Evolutionary conservation across 352 stramenopile genomes (phyloP), one percentile per base, ranked within the genome.

Genomic region (Phytophthora quininea): DNA sequence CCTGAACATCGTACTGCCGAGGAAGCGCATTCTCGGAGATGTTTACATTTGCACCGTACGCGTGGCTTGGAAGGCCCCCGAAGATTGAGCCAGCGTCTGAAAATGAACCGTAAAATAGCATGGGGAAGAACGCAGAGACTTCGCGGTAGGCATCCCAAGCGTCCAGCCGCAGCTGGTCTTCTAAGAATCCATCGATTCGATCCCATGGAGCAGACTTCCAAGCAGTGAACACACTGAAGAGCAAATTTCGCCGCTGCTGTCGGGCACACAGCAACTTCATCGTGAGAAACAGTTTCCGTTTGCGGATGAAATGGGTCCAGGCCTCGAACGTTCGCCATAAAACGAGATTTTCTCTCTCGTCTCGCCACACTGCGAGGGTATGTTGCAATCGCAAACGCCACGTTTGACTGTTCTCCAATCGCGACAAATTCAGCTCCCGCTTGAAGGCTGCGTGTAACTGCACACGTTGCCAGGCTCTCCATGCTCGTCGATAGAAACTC

Each of bases 171-270:
- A 92, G 62, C 14, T 60, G 67, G 24, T 91, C 82, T 57, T 91
- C 82, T 3, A 92, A 51, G 47, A 87, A 90, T 4, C 64, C 72
- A 48, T 89, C 79, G 1, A 79, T 62, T 4, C 83, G 80, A 40
- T 90, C 86, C 78, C 80, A 92, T 54, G 86, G 82, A 3, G 79
- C 79, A 30, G 74, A 71, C 54, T 90, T 89, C 84, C 84, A 92
- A 3, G 74, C 76, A 11, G 62, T 76, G 33, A 92, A 78, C 4
- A 91, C 60, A 8, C 66, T 72, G 71, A 79, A 24, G 3, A 90
- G 64, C 52, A 92, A 32, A 24, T 86, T 76, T 14, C 61, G 56
- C 14, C 68, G 69, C 11, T 75, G 69, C 7, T 86, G 33, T 3
- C 65, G 61, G 24, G 64, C 62, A 38, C 80, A 90, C n/a, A 89